Evolutionary conservation across 257 asterid genomes (phyloP).

Genomic region (Solanum dulcamara): DNA sequence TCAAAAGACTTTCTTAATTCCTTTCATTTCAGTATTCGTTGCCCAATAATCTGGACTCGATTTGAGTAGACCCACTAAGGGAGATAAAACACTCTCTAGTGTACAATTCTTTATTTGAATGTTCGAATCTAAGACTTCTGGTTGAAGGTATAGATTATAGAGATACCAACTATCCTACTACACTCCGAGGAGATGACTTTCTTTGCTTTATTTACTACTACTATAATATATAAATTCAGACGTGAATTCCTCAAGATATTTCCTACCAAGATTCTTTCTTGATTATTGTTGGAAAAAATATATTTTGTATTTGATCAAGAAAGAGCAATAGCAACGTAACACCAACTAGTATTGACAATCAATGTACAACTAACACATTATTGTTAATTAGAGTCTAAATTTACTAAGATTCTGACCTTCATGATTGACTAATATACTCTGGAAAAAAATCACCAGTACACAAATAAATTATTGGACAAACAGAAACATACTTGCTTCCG

Average conservation of each 20-base stretch:
- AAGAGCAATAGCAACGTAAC: not conserved
- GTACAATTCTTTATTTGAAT: not conserved
- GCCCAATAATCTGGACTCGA: not conserved
- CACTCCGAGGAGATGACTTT: not conserved
- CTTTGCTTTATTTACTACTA: not conserved
- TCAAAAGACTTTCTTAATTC: not conserved
- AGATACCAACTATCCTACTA: not conserved
- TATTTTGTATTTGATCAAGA: not conserved
- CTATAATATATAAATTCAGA: not conserved
- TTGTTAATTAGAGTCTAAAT: not conserved
- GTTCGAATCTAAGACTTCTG: not conserved
- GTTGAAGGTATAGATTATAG: not conserved
- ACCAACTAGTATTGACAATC: not conserved
- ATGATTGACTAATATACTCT: not conserved
- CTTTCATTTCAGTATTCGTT: not conserved
- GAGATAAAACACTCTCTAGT: not conserved
- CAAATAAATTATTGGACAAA: not conserved
- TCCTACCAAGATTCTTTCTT: not conserved
- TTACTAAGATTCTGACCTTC: not conserved
- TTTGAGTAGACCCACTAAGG: not conserved
- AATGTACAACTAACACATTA: not conserved
- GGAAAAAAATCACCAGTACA: not conserved
- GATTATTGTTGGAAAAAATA: not conserved
- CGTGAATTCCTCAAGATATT: not conserved
- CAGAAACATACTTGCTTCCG: conserved; percentile 65